A percentile compares a stretch with the other conserved stretches of the same genome.
Conservation (phyloP, 2,329 filamentous ascomycete genomes). For the Byssothecium circinans region DNA sequence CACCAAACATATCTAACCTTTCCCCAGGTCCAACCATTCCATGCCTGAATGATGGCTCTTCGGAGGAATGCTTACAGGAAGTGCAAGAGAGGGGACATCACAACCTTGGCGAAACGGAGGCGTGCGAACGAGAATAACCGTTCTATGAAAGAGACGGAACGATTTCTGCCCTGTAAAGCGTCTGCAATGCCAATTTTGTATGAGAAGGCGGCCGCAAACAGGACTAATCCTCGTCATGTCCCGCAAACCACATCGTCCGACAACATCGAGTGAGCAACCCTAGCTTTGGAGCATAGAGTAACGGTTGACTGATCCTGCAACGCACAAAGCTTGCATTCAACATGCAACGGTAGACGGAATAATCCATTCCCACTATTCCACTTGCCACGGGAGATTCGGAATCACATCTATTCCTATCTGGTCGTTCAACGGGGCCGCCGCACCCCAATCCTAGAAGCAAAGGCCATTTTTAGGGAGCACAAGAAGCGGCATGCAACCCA, state of each 20-base stretch:
- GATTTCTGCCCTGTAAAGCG: no score
- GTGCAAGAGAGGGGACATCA: constrained; percentile 26
- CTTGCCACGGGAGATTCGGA: constrained; percentile 31
- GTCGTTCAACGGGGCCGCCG: constrained; percentile 20
- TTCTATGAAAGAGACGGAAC: not conserved
- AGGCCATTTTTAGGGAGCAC: constrained; percentile 23
- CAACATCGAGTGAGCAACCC: not conserved
- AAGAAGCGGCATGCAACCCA: constrained; percentile 28
- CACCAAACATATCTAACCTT: constrained; percentile 13
- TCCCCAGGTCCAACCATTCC: constrained; percentile 26
- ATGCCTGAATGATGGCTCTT: constrained; percentile 29
- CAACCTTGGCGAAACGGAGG: not conserved
- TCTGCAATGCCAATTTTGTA: not conserved
- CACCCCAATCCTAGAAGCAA: constrained; percentile 26
- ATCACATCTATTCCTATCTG: constrained; percentile 33
- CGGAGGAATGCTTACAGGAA: constrained; percentile 28
- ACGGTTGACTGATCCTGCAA: not conserved
- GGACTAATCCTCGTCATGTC: not conserved
- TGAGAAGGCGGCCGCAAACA: not conserved
- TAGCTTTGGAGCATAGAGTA: not conserved
- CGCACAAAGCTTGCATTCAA: constrained; percentile 1
- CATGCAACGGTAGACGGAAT: not conserved
- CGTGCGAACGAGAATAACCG: not conserved
- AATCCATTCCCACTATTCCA: constrained; percentile 31
- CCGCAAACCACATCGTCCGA: not conserved